Evolutionary conservation across 306 rosid species (phyloP).

Genomic region (Pyrus communis): DNA sequence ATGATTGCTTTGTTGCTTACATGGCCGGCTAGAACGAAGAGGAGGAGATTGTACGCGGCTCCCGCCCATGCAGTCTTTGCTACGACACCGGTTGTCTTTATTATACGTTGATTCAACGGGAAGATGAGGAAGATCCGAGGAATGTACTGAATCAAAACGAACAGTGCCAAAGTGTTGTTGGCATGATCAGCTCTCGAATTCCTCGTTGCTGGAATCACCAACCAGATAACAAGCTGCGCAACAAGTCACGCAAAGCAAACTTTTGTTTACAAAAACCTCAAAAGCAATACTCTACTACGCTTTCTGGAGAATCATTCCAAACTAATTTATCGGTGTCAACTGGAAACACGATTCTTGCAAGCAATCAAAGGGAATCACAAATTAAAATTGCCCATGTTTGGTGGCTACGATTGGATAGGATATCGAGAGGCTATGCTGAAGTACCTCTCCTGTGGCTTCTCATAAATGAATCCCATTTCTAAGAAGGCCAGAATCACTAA

Average conservation of each 20-base stretch:
- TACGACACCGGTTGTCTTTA: conserved; percentile 68
- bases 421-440: no score
- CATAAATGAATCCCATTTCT: no score
- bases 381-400: no score
- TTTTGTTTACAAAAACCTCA: neutral
- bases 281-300: neutral
- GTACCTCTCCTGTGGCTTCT: no score
- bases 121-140: conserved; percentile 81
- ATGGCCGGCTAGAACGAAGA: conserved; percentile 85
- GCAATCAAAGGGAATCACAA: no score
- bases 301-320: no score
- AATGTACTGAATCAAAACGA: conserved; percentile 69
- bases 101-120: conserved; percentile 67
- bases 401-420: no score
- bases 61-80: conserved; percentile 92
- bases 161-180: conserved; percentile 73
- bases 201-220: conserved; percentile 56
- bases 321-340: no score
- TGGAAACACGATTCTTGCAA: no score
- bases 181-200: conserved; percentile 50
- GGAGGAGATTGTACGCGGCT: conserved; percentile 83
- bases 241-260: neutral
- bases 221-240: conserved; percentile 81
- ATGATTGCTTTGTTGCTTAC: conserved; percentile 29
- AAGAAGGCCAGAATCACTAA: no score